Evolutionary conservation across 106 monocot species (phyloP).

Genomic region (Dendrobium huoshanense): DNA sequence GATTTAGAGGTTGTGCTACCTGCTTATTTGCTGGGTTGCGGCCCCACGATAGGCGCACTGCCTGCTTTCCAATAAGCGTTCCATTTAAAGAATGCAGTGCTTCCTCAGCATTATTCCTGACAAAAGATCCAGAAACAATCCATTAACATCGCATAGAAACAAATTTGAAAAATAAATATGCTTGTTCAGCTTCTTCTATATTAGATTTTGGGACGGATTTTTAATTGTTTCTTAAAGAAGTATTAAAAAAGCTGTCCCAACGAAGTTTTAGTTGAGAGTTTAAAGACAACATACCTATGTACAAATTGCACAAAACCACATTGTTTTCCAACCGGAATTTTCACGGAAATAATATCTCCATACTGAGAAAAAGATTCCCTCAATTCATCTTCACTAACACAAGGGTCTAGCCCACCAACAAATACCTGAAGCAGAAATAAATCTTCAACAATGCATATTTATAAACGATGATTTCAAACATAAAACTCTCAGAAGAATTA

Average conservation of each 20-base stretch:
- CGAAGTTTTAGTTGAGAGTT: background rate
- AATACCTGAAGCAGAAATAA: slow-evolving; percentile 31
- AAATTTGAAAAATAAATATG: background rate
- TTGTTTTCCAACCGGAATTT: slow-evolving; percentile 83
- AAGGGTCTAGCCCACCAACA: slow-evolving; percentile 80
- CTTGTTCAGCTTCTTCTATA: background rate
- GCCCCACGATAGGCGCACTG: slow-evolving; percentile 73
- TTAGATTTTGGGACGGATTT: background rate
- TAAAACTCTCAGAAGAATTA: background rate
- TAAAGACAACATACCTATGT: slow-evolving; percentile 27
- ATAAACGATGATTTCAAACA: background rate
- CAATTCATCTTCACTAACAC: slow-evolving; percentile 70
- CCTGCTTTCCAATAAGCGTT: slow-evolving; percentile 53
- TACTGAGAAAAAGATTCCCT: slow-evolving; percentile 62
- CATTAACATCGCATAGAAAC: background rate
- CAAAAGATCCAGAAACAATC: background rate
- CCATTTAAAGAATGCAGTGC: slow-evolving; percentile 63
- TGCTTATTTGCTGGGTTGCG: slow-evolving; percentile 69
- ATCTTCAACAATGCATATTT: background rate
- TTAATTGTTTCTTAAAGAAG: too few relatives aligned
- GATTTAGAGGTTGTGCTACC: slow-evolving; percentile 14
- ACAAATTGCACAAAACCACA: slow-evolving; percentile 91
- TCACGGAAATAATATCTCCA: slow-evolving; percentile 75
- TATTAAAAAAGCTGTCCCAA: too few relatives aligned
- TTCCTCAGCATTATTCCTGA: slow-evolving; percentile 65